Evolutionary conservation across 1,139 yeast species (phyloP), one percentile per base, ranked within the genome.

Genomic region (Wickerhamomyces sp.): DNA sequence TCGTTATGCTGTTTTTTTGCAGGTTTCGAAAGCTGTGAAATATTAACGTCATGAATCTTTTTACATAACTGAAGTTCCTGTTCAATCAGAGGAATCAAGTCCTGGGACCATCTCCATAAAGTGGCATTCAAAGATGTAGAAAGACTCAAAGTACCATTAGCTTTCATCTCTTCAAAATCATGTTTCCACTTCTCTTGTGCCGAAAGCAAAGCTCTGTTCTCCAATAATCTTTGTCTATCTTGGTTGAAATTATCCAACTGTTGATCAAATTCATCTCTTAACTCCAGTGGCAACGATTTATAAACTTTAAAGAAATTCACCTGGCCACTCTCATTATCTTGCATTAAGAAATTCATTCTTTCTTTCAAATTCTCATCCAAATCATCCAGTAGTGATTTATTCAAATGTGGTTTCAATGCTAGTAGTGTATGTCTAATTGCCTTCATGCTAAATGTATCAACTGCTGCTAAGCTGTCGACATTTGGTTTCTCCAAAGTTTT

Each of bases 151-250:
- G 70, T 76, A n/a, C 90, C 89, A 51, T 82, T 69, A 36, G 72
- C 75, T 45, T 75, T 76, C 59, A 82, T 70, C 43, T 77, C 81
- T 52, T 87, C 94, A 53, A 77, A 83, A 49, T 83, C 92, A 52
- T 81, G 82, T 55, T 78, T 81, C 97, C 97, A 92, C 59, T 85
- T 83, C 55, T 81, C 87, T 47, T 75, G 78, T 0, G 97, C 96
- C 3, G 92, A 92, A 51, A 85, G 92, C 9, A 84, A 71, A 5
- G 95, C 94, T 44, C 84, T 73, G 26, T 79, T 71, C 59, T 92
- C 98, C 32, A 92, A 61, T 35, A 74, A 74, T 41, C 77, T 67
- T 59, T 92, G 96, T 56, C 98, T 77, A 19, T 76, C 77, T 41
- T 74, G 76, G 48, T 92, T 90, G 52, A 82, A 77, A 1, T 68